Percentiles rank a stretch among this genome's conserved stretches.
phyloP scores from a whole-genome alignment of 73 alveolate species.

The Paramecium bursaria region DNA sequence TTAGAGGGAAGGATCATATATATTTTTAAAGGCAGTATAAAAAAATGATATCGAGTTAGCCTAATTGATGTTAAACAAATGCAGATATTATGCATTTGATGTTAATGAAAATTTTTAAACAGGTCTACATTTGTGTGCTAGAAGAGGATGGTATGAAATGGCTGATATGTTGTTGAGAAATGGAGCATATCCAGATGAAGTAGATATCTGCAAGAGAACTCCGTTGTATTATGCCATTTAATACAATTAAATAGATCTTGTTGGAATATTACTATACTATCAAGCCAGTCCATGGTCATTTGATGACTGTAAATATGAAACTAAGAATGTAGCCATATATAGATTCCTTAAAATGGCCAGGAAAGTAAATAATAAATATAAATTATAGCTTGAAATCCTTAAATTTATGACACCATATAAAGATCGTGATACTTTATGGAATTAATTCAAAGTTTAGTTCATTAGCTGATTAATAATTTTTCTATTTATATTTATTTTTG shows the following conservation, averaged over 20 bases:
- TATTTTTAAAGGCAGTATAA: not conserved
- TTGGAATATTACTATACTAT: not conserved
- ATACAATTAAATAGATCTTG: not conserved
- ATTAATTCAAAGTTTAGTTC: too few species aligned
- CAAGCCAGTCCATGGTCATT: slow-evolving; percentile 41
- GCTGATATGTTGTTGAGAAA: not conserved
- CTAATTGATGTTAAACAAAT: not conserved
- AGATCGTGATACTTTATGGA: too few species aligned
- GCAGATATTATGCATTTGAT: slow-evolving; percentile 52
- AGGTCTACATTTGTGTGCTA: slow-evolving; percentile 3
- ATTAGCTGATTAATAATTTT: too few species aligned
- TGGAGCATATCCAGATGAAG: slow-evolving; percentile 23
- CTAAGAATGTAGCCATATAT: not conserved
- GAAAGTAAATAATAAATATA: slow-evolving; percentile 28
- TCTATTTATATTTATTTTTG: too few species aligned
- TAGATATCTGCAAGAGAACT: not conserved
- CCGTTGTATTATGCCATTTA: slow-evolving; percentile 35
- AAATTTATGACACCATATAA: too few species aligned
- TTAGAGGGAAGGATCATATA: slow-evolving; percentile 38
- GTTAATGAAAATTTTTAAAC: not conserved
- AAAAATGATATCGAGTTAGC: not conserved
- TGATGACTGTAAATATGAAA: not conserved
- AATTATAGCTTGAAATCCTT: too few species aligned
- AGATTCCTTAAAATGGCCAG: slow-evolving; percentile 6
- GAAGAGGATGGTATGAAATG: not conserved